Percentiles rank a stretch among this genome's conserved stretches.
Evolutionary conservation across 768 basidiomycete species (phyloP).

Genomic region (Pisolithus albus): DNA sequence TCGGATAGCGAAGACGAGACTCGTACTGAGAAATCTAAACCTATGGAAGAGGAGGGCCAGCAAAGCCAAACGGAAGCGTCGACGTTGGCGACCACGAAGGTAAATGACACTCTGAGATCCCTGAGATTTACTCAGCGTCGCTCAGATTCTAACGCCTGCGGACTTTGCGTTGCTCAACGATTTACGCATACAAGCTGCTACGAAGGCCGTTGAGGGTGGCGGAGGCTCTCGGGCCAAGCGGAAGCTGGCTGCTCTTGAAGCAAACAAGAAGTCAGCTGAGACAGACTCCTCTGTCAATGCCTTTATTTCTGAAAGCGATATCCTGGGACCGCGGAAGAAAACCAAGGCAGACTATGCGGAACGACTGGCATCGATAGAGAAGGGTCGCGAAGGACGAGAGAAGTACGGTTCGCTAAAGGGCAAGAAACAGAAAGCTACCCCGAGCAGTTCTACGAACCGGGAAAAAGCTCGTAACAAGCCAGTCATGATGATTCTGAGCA

Average conservation of each 20-base stretch:
- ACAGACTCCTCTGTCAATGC: slow-evolving; percentile 35
- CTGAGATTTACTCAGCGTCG: neutral
- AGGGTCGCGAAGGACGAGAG: slow-evolving; percentile 91
- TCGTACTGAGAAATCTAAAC: slow-evolving; percentile 2
- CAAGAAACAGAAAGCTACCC: slow-evolving; percentile 78
- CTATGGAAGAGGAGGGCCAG: slow-evolving; percentile 14
- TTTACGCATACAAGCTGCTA: slow-evolving; percentile 73
- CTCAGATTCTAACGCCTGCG: slow-evolving; percentile 90
- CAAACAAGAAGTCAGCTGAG: slow-evolving; percentile 51
- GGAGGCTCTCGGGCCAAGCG: slow-evolving; percentile 79
- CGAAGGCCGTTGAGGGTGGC: slow-evolving; percentile 58
- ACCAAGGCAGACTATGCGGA: slow-evolving; percentile 90
- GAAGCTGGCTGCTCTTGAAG: slow-evolving; percentile 78
- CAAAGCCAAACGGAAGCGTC: slow-evolving; percentile 41
- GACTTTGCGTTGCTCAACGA: slow-evolving; percentile 92
- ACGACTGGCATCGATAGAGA: slow-evolving; percentile 84
- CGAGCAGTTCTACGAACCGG: slow-evolving; percentile 84
- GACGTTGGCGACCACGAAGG: slow-evolving; percentile 77
- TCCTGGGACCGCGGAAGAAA: slow-evolving; percentile 91
- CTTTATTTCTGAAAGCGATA: slow-evolving; percentile 86
- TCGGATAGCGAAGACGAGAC: slow-evolving; percentile 77
- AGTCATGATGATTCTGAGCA: slow-evolving; percentile 87
- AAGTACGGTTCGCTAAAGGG: slow-evolving; percentile 88
- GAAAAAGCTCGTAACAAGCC: slow-evolving; percentile 94
- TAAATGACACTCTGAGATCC: slow-evolving; percentile 17